Conservation (phyloP, 768 basidiomycete species). For the Dendrothele bispora region DNA sequence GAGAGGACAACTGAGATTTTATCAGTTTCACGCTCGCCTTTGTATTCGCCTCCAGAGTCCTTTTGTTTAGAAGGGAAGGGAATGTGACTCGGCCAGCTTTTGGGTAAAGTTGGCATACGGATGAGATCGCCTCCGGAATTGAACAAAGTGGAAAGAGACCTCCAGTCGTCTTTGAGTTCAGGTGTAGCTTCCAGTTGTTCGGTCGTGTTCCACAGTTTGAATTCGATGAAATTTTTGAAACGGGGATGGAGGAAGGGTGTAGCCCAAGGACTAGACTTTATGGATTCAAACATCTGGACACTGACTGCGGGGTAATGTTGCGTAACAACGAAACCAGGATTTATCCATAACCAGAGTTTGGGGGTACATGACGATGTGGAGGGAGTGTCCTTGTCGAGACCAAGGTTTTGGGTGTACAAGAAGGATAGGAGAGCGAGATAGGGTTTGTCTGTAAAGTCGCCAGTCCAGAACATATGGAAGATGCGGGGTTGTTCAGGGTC, state of each 20-base stretch:
- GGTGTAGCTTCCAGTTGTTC: slow-evolving; percentile 68
- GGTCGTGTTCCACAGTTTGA: slow-evolving; percentile 78
- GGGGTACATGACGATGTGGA: slow-evolving; percentile 53
- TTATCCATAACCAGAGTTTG: slow-evolving; percentile 78
- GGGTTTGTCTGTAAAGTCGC: slow-evolving; percentile 76
- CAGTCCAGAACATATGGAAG: slow-evolving; percentile 96
- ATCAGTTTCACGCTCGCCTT: slow-evolving; percentile 51
- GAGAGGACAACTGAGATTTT: slow-evolving; percentile 67
- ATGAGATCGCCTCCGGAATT: slow-evolving; percentile 60
- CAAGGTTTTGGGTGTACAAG: slow-evolving; percentile 71
- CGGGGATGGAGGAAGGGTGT: slow-evolving; percentile 67
- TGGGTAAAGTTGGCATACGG: slow-evolving; percentile 26
- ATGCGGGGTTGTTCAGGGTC: slow-evolving; percentile 83
- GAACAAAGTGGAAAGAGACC: slow-evolving; percentile 55
- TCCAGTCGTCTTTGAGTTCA: slow-evolving; percentile 68
- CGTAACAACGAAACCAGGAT: slow-evolving; percentile 56
- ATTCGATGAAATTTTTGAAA: slow-evolving; percentile 65
- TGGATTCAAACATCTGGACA: slow-evolving; percentile 47
- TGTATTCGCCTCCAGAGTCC: slow-evolving; percentile 9
- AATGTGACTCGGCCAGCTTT: slow-evolving; percentile 6
- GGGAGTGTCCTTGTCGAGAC: slow-evolving; percentile 27
- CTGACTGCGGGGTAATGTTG: slow-evolving; percentile 46
- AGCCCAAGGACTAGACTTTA: slow-evolving; percentile 66
- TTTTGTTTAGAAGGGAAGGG: slow-evolving; percentile 13
- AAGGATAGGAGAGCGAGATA: slow-evolving; percentile 72